Evolutionary conservation across 2,329 filamentous ascomycete species (phyloP).

Genomic region (Monosporascus cannonballus): DNA sequence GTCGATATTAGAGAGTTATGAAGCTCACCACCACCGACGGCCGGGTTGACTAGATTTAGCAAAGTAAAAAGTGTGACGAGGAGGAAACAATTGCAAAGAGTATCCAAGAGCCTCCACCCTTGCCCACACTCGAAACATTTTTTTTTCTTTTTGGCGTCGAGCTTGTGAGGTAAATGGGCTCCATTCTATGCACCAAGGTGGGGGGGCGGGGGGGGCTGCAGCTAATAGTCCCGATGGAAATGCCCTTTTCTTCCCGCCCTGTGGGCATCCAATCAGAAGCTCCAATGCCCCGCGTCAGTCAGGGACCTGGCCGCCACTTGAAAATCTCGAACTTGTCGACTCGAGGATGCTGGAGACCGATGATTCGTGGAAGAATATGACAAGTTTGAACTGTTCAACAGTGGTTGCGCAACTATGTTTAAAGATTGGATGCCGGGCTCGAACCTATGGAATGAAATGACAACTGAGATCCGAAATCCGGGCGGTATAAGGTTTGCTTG

Average conservation of each 20-base stretch:
- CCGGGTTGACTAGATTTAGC: not conserved
- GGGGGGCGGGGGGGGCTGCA: not conserved
- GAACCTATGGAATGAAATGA: too few relatives aligned
- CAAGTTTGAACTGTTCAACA: too few relatives aligned
- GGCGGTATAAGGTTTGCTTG: too few relatives aligned
- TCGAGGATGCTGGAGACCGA: too few relatives aligned
- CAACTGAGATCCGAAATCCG: too few relatives aligned
- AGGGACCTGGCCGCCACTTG: not conserved
- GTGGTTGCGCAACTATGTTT: too few relatives aligned
- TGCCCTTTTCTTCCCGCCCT: not conserved
- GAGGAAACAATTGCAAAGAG: not conserved
- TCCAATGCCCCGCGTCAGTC: not conserved
- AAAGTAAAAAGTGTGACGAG: not conserved
- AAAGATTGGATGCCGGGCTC: too few relatives aligned
- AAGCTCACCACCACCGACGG: conserved; percentile 4
- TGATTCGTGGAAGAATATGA: too few relatives aligned
- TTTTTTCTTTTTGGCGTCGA: conserved; percentile 1
- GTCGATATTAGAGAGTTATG: not conserved
- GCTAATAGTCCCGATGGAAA: not conserved
- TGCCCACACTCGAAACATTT: not conserved
- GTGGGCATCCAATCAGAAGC: not conserved
- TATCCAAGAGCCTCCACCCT: not conserved
- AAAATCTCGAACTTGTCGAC: not conserved
- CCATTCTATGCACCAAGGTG: not conserved
- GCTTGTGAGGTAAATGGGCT: not conserved